A percentile compares a stretch with the other conserved stretches of the same genome.
Conservation (phyloP, 2,329 filamentous ascomycete genomes). For the Fusarium guadeloupense region DNA sequence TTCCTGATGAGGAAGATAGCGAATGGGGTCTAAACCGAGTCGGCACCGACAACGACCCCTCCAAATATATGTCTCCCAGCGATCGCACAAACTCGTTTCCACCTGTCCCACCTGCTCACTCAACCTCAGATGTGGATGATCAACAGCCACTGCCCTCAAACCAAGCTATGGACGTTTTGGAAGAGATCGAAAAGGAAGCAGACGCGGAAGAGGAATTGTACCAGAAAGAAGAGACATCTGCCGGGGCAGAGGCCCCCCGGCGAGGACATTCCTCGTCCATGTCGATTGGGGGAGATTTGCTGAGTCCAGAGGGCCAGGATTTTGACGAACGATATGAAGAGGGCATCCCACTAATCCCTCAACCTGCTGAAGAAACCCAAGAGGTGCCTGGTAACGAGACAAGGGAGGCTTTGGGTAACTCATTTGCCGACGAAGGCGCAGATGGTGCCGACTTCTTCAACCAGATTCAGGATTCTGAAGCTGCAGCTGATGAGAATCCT, state of each 20-base stretch:
- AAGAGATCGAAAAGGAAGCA: conserved; percentile 61
- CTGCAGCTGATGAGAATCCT: conserved; percentile 15
- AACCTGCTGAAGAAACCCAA: conserved; percentile 30
- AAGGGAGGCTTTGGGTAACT: conserved; percentile 37
- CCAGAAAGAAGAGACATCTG: conserved; percentile 24
- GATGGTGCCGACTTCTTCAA: conserved; percentile 72
- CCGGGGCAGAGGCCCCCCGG: conserved; percentile 18
- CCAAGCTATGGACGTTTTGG: conserved; percentile 63
- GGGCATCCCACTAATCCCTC: conserved; percentile 70
- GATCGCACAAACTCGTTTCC: conserved; percentile 73
- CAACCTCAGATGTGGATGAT: conserved; percentile 40
- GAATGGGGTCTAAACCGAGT: conserved; percentile 64
- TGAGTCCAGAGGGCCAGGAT: conserved; percentile 53
- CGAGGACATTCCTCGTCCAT: conserved; percentile 45
- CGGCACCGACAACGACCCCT: conserved; percentile 64
- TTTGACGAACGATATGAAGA: conserved; percentile 73
- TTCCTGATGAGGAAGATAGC: conserved; percentile 67
- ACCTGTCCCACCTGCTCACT: conserved; percentile 56
- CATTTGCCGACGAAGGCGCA: conserved; percentile 57
- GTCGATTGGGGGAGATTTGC: conserved; percentile 56
- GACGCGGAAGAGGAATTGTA: conserved; percentile 54
- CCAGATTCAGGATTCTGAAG: conserved; percentile 54
- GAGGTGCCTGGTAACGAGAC: conserved; percentile 25
- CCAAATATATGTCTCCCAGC: conserved; percentile 66
- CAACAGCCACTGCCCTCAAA: conserved; percentile 57